Conservation (phyloP, 208 protist species). For the Leptomonas pyrrhocoris region DNA sequence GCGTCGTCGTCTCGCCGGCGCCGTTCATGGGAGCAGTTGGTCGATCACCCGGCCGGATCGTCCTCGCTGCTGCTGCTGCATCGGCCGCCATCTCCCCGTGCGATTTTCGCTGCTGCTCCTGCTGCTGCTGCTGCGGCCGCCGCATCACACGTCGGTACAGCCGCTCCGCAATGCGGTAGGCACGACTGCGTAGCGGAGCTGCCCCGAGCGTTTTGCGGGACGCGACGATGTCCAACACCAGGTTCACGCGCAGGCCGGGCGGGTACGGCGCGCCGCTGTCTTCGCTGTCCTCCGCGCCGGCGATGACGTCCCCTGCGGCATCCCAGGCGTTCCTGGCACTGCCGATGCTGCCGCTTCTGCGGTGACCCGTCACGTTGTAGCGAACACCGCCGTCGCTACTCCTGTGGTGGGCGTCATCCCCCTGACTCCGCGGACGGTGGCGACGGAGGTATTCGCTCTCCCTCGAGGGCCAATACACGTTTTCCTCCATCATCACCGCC, state of each 20-base stretch:
- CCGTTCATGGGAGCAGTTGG: too few species aligned
- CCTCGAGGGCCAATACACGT: too few species aligned
- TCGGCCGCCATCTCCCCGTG: neutral
- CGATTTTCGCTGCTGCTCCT: neutral
- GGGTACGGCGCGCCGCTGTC: constrained; percentile 4
- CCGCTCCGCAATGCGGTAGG: constrained; percentile 61
- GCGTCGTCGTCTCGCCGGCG: too few species aligned
- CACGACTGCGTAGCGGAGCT: constrained; percentile 45
- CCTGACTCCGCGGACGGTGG: neutral
- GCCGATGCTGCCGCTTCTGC: too few species aligned
- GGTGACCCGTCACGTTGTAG: too few species aligned
- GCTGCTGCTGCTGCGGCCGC: neutral
- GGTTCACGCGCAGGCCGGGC: constrained; percentile 29
- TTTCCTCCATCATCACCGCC: too few species aligned
- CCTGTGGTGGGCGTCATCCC: neutral
- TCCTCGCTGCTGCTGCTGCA: too few species aligned
- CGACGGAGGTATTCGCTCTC: neutral
- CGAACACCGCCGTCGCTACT: neutral
- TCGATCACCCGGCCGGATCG: too few species aligned
- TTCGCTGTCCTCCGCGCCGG: neutral
- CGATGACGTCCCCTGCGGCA: too few species aligned
- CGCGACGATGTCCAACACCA: constrained; percentile 70
- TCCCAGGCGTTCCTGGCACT: neutral
- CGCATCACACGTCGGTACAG: constrained; percentile 39
- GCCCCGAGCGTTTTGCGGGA: constrained; percentile 74